Percentiles rank a stretch among this genome's conserved stretches.
These are phyloP conservation scores for Syncephalastrum sp. DNA, from an alignment of 371 early-diverging fungal species.

Conservation along the genomic window DNA sequence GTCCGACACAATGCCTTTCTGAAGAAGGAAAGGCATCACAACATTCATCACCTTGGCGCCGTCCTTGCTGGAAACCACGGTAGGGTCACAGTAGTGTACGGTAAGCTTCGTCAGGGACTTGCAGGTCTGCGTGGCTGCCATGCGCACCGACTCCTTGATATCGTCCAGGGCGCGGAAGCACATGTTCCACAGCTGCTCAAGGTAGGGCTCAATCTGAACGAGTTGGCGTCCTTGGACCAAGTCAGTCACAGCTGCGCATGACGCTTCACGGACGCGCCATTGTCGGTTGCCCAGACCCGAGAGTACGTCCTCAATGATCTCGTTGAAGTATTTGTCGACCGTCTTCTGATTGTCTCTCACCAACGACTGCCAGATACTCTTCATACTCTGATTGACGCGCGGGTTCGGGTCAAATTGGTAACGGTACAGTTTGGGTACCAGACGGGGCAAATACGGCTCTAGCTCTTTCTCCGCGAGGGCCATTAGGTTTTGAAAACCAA, in stretches of 20 bases:
- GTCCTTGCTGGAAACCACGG: conserved; percentile 50
- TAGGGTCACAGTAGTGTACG: conserved; percentile 83
- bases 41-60: conserved; percentile 73
- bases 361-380: conserved; percentile 83
- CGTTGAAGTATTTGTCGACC: conserved; percentile 77
- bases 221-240: conserved; percentile 72
- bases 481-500: conserved; percentile 83
- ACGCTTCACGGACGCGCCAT: conserved; percentile 87
- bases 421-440: conserved; percentile 85
- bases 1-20: conserved; percentile 78
- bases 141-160: conserved; percentile 89
- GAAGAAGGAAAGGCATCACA: conserved; percentile 84
- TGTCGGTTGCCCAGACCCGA: conserved; percentile 75
- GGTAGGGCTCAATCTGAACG: conserved; percentile 67
- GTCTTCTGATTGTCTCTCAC: conserved; percentile 76
- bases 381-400: conserved; percentile 86
- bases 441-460: conserved; percentile 68
- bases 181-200: conserved; percentile 86
- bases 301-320: conserved; percentile 79
- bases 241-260: conserved; percentile 76
- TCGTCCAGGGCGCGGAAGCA: conserved; percentile 90
- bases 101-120: conserved; percentile 78
- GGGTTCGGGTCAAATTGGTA: conserved; percentile 88
- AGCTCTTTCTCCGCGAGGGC: conserved; percentile 77
- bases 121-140: conserved; percentile 80